These are phyloP conservation scores for Lophiostoma macrostomum DNA, from an alignment of 495 filamentous ascomycete genomes.

Conservation along the genomic window DNA sequence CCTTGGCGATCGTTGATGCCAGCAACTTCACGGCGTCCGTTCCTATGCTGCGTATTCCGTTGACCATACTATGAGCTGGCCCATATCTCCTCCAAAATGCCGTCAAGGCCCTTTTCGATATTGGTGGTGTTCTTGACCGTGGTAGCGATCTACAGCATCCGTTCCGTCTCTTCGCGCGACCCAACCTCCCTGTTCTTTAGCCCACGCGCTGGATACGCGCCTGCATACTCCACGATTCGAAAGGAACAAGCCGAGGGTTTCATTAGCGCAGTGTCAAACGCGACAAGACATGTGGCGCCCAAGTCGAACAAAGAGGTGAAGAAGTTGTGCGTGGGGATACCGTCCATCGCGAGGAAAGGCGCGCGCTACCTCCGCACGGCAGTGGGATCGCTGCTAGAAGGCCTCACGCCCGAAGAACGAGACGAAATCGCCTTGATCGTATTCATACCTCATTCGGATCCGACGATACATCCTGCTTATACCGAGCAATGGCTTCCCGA, in stretches of 20 bases:
- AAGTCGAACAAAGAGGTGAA: conserved; percentile 20
- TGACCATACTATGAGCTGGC: no score
- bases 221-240: conserved; percentile 42
- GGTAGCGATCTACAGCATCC: conserved; percentile 16
- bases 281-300: background rate
- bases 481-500: conserved; percentile 49
- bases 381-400: conserved; percentile 52
- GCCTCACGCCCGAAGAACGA: conserved; percentile 48
- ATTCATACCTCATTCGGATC: conserved; percentile 52
- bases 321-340: conserved; percentile 33
- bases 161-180: conserved; percentile 41
- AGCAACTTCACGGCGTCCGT: no score
- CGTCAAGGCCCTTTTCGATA: no score
- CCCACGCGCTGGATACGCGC: conserved; percentile 41
- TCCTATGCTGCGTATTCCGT: no score
- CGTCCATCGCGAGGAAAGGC: conserved; percentile 28
- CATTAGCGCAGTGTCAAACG: conserved; percentile 26
- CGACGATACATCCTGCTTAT: conserved; percentile 49
- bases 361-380: conserved; percentile 47
- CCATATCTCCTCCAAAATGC: no score
- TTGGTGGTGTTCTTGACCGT: conserved; percentile 21
- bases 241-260: conserved; percentile 41
- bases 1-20: no score
- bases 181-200: conserved; percentile 48
- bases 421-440: conserved; percentile 48